These are phyloP conservation scores for Fusarium dimerum DNA, from an alignment of 2,329 filamentous ascomycete genomes.

Conservation along the genomic window DNA sequence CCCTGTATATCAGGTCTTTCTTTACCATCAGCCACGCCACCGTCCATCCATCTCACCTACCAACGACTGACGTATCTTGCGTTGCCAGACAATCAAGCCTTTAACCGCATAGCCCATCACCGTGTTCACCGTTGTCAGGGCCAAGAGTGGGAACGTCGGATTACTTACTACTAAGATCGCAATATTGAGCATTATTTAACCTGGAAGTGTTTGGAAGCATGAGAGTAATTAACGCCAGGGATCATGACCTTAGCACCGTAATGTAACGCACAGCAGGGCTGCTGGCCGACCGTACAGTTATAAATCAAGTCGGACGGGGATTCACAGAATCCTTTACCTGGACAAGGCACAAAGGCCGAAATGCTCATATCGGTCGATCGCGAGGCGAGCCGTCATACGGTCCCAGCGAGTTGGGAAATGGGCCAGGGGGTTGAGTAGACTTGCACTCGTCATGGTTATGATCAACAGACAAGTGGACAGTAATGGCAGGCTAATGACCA, in stretches of 20 bases:
- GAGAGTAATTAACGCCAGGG: conserved; percentile 3
- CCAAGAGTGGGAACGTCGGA: conserved; percentile 4
- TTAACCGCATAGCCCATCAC: conserved; percentile 18
- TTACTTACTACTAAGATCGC: conserved; percentile 9
- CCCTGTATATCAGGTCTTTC: too few species aligned
- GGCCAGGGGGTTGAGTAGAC: conserved; percentile 14
- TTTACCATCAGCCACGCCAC: too few species aligned
- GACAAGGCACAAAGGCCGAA: conserved; percentile 22
- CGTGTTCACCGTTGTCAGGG: conserved; percentile 19
- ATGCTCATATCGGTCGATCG: conserved; percentile 28
- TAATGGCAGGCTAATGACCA: conserved; percentile 1
- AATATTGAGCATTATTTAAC: conserved; percentile 19
- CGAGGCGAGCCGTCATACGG: conserved; percentile 30
- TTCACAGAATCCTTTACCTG: conserved; percentile 7
- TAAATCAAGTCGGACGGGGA: not conserved
- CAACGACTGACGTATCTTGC: too few species aligned
- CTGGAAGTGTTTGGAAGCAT: conserved; percentile 9
- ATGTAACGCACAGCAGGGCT: not conserved
- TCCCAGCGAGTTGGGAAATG: conserved; percentile 27
- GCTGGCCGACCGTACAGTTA: not conserved
- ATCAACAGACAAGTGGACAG: conserved; percentile 10
- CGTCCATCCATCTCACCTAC: too few species aligned
- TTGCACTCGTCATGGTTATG: conserved; percentile 17
- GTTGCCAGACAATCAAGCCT: not conserved
- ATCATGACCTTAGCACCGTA: not conserved